Conservation (phyloP, 1,284 basidiomycete species). For the Pholiota adiposa region DNA sequence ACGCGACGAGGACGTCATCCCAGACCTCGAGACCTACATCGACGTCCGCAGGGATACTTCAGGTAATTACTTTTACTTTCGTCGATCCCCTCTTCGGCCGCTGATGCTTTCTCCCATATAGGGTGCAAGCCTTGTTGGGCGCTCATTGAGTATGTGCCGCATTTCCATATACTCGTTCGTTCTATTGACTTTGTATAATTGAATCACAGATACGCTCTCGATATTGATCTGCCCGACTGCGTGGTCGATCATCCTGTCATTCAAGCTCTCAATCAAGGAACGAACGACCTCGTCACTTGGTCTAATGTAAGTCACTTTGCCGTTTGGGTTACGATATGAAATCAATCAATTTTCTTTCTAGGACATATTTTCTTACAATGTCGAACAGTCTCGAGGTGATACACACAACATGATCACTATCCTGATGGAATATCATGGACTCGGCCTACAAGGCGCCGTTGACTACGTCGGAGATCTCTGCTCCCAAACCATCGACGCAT, state of each 20-base stretch:
- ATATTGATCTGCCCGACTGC: conserved; percentile 58
- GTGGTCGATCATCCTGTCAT: conserved; percentile 58
- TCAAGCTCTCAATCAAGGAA: conserved; percentile 51
- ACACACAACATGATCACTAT: conserved; percentile 65
- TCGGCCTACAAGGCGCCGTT: conserved; percentile 53
- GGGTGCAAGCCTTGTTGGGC: conserved; percentile 65
- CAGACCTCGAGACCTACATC: conserved; percentile 63
- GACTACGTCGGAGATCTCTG: conserved; percentile 58
- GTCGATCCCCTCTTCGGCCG: conserved; percentile 3
- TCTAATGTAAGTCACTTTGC: conserved; percentile 50
- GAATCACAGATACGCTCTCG: conserved; percentile 47
- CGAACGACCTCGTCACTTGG: conserved; percentile 65
- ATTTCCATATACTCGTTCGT: neutral
- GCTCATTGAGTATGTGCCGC: conserved; percentile 50
- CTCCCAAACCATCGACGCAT: conserved; percentile 48
- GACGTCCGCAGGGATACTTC: conserved; percentile 59
- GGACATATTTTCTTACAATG: conserved; percentile 69
- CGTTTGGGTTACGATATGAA: neutral
- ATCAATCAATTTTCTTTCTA: conserved; percentile 25
- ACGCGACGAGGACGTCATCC: conserved; percentile 50
- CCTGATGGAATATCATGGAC: conserved; percentile 54
- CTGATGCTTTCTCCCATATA: conserved; percentile 20
- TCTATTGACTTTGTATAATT: conserved; percentile 6
- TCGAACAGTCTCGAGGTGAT: conserved; percentile 60
- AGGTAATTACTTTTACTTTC: conserved; percentile 32